Conservation (phyloP, 2,329 filamentous ascomycete species). For the Chrysoporthe cubensis region DNA sequence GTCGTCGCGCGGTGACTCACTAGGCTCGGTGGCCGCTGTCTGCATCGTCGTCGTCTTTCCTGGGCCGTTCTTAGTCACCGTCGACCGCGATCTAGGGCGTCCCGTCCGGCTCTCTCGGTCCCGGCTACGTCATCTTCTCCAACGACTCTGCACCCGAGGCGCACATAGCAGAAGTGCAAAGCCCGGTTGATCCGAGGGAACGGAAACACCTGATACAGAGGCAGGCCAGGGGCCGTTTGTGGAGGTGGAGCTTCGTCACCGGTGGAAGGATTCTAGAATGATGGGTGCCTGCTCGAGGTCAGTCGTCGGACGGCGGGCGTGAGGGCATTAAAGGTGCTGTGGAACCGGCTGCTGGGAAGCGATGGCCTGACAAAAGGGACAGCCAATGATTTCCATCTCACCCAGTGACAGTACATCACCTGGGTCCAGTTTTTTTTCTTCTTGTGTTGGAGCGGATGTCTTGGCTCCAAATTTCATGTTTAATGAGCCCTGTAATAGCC, state of each 20-base stretch:
- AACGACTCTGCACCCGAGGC: neutral
- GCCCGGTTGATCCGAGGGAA: conserved; percentile 24
- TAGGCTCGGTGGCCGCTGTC: neutral
- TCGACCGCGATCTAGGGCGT: neutral
- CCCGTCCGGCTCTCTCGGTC: neutral
- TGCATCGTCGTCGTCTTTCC: neutral
- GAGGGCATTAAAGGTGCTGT: conserved; percentile 12
- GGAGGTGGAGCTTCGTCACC: conserved; percentile 25
- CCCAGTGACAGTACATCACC: neutral
- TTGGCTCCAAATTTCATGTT: conserved; percentile 15
- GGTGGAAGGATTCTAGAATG: conserved; percentile 29
- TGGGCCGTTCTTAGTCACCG: neutral
- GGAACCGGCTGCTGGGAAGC: neutral
- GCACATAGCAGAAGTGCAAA: conserved; percentile 11
- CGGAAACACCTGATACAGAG: conserved; percentile 14
- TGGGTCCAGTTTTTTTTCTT: conserved; percentile 5
- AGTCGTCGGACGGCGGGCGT: conserved; percentile 21
- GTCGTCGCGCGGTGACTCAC: neutral
- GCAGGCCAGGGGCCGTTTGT: conserved; percentile 15
- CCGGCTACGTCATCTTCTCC: conserved; percentile 21
- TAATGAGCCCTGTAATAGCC: neutral
- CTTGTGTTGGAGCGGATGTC: neutral
- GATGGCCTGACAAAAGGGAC: conserved; percentile 5
- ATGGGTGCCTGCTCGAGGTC: conserved; percentile 22
- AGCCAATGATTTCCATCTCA: conserved; percentile 13